Base-by-base conservation (phyloP, 805 yeast species). In the Yamadazyma sp. region DNA sequence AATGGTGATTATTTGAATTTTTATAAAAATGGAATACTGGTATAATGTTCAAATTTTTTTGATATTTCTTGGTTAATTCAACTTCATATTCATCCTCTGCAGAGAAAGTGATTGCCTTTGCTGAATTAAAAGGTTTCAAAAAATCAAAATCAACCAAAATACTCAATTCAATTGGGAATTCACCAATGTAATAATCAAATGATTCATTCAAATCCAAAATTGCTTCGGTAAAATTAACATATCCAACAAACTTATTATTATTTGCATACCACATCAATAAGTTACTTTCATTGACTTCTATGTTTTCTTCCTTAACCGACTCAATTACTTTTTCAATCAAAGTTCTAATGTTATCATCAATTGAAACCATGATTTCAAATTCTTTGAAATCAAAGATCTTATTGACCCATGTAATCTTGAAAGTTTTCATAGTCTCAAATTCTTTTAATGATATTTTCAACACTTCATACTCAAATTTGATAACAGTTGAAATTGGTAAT, bases 1-100 rank as follows among this genome's bases (percentile, higher is more conserved):
- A 89, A 56, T 89, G 98, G 15, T 74, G 66, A 43, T 67, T 68
- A 28, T 67, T 71, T 17, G 81, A 68, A 26, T 80, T 84, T 47
- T 82, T 85, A 56, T 80, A 75, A 60, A 82, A 89, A 53, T 88
- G 96, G 45, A 78, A 69, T 2, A 82, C 94, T 3, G 84, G 74
- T 2, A 85, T 71, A 27, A 83, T 50, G 47, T 67, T 70, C 45
- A 49, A 52, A 28, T 31, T 58, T 35, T 53, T 62, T 42, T 38
- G 51, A 48, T 46, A 44, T 26, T 40, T 44, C 41, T 47, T 56
- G 3, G 60, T 50, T 23, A 46, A 12, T 27, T 45, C 28, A 31
- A 43, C 50, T 39, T 61, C 67, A 22, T 52, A 45, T 24, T 35
- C 50, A 7, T 48, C 41, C 21, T 47, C 42, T 14, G 53, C 58